Evolutionary conservation across 352 stramenopile species (phyloP).

Genomic region (Pythium folliculosum): DNA sequence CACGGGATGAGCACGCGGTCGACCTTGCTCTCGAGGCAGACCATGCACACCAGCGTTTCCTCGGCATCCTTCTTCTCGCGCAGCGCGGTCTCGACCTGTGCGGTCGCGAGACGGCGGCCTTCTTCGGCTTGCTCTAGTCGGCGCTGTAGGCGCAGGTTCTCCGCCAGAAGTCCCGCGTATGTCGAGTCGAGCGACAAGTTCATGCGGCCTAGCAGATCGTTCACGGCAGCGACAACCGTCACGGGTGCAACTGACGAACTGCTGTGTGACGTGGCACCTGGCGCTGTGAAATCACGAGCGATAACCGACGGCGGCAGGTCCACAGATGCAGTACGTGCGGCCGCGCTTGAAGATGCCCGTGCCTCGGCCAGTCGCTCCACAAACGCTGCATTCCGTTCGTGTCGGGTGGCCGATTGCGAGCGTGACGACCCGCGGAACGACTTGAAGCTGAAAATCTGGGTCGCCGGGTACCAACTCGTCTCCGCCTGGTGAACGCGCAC

Average conservation of each 20-base stretch:
- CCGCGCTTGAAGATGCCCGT: neutral
- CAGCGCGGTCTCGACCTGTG: conserved; percentile 68
- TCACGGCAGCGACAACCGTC: conserved; percentile 74
- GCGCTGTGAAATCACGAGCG: neutral
- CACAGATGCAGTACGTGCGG: neutral
- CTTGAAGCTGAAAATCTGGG: conserved; percentile 75
- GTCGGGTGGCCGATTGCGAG: neutral
- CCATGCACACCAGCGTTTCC: conserved; percentile 74
- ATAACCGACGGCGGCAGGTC: conserved; percentile 13
- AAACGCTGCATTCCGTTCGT: conserved; percentile 20
- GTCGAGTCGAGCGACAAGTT: conserved; percentile 70
- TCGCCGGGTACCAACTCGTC: conserved; percentile 46
- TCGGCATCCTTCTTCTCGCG: conserved; percentile 75
- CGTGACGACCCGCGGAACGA: conserved; percentile 37
- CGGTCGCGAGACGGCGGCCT: conserved; percentile 48
- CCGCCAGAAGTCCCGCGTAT: conserved; percentile 64
- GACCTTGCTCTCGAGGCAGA: conserved; percentile 83
- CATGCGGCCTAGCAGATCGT: conserved; percentile 67
- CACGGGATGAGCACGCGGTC: conserved; percentile 82
- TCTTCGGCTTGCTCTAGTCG: conserved; percentile 67
- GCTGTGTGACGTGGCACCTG: neutral
- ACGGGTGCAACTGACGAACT: conserved; percentile 30
- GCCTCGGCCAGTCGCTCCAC: conserved; percentile 13
- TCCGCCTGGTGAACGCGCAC: conserved; percentile 52
- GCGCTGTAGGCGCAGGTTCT: conserved; percentile 65